Conservation (phyloP, 257 asterid genomes). For the Penstemon davidsonii region DNA sequence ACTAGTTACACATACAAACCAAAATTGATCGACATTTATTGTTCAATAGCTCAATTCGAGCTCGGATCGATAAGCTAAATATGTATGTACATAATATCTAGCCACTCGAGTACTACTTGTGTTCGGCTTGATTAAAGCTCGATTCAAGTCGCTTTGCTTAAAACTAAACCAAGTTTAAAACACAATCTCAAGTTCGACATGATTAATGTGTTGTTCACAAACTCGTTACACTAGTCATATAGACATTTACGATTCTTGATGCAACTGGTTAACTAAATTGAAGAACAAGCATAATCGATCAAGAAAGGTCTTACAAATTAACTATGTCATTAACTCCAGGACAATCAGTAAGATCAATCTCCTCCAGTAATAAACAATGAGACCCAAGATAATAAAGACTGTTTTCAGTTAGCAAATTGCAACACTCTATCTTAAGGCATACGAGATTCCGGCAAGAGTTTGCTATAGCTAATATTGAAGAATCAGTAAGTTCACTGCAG, state of each 20-base stretch:
- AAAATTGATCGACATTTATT: no score
- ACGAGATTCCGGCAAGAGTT: constrained; percentile 47
- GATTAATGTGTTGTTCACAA: no score
- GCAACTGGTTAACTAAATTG: neutral
- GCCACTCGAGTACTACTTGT: no score
- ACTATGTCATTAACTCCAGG: constrained; percentile 61
- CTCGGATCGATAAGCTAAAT: no score
- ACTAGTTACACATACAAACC: no score
- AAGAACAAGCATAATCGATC: neutral
- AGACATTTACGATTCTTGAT: neutral
- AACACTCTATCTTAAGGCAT: constrained; percentile 74
- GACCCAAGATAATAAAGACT: constrained; percentile 61
- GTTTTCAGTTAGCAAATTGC: constrained; percentile 58
- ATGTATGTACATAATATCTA: no score
- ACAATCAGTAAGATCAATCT: constrained; percentile 82
- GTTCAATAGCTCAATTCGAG: no score
- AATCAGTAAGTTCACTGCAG: constrained; percentile 64
- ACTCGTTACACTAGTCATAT: no score
- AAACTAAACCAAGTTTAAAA: no score
- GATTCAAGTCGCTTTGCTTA: no score
- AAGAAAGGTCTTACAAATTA: constrained; percentile 26
- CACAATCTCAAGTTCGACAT: no score
- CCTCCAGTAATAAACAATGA: constrained; percentile 49
- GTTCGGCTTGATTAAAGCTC: no score
- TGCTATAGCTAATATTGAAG: constrained; percentile 51